These are phyloP conservation scores for Lactifluus rugatus DNA, from an alignment of 768 basidiomycete species.

Conservation along the genomic window DNA sequence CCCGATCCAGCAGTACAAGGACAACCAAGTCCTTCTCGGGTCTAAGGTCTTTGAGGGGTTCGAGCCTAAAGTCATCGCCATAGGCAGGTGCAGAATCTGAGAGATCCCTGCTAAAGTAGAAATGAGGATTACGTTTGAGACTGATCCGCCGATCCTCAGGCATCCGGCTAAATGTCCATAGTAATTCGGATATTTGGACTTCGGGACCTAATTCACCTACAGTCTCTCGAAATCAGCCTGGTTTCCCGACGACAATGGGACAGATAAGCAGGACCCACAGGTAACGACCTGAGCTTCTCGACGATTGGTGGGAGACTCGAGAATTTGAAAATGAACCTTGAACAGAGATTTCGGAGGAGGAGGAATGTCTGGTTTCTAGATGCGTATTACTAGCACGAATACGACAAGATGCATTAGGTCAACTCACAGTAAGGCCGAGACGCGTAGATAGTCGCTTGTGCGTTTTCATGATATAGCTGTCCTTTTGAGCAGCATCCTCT, in stretches of 20 bases:
- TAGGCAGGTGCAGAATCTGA: slow-evolving; percentile 7
- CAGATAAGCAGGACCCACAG: background rate
- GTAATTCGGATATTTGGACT: slow-evolving; percentile 11
- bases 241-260: background rate
- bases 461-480: slow-evolving; percentile 10
- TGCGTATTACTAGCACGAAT: background rate
- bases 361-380: background rate
- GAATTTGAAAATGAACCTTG: slow-evolving; percentile 15
- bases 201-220: slow-evolving; percentile 12
- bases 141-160: slow-evolving; percentile 14
- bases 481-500: slow-evolving; percentile 17
- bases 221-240: background rate
- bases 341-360: slow-evolving; percentile 1
- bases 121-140: slow-evolving; percentile 16
- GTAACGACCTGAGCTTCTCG: slow-evolving; percentile 8
- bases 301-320: slow-evolving; percentile 10
- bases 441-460: slow-evolving; percentile 12
- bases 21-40: slow-evolving; percentile 10
- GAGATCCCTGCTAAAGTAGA: slow-evolving; percentile 12
- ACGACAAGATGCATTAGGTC: background rate
- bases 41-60: slow-evolving; percentile 13
- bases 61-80: slow-evolving; percentile 6
- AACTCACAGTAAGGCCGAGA: slow-evolving; percentile 11
- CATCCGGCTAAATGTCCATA: slow-evolving; percentile 14
- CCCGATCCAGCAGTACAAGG: slow-evolving; percentile 8